Evolutionary conservation across 31 red algal genomes (phyloP).

Genomic region (Asparagopsis taxiformis): DNA sequence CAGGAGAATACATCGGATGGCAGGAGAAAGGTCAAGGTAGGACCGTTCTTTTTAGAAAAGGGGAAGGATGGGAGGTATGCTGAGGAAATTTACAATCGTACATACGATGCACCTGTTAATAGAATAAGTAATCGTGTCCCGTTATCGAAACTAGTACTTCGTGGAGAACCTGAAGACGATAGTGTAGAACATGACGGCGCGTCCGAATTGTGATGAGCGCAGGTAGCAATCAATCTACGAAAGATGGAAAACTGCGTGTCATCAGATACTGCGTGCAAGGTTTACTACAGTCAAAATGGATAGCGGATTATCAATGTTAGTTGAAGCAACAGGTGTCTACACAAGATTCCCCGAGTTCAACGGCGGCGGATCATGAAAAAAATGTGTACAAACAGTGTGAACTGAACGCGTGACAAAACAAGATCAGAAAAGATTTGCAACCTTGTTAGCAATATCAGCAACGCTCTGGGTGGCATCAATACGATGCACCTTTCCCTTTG

Average conservation of each 20-base stretch:
- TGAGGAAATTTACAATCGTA: constrained; percentile 53
- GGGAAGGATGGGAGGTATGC: constrained; percentile 32
- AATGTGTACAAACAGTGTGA: too few species aligned
- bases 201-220: too few species aligned
- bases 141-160: constrained; percentile 19
- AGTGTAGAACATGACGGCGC: too few species aligned
- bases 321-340: too few species aligned
- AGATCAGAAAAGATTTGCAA: constrained; percentile 66
- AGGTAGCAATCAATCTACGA: too few species aligned
- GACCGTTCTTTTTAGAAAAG: constrained; percentile 51
- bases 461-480: constrained; percentile 74
- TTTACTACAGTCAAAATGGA: too few species aligned
- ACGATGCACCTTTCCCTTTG: constrained; percentile 83
- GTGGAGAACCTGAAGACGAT: constrained; percentile 14
- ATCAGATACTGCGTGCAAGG: too few species aligned
- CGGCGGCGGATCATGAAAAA: too few species aligned
- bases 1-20: background rate
- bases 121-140: constrained; percentile 5
- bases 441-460: constrained; percentile 61
- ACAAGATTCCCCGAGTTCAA: too few species aligned
- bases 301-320: too few species aligned
- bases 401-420: too few species aligned
- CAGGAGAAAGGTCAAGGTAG: constrained; percentile 16
- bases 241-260: too few species aligned
- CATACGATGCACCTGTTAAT: constrained; percentile 5